phyloP scores from a whole-genome alignment of 2,329 filamentous ascomycete species.

The Penicillium occitanis region DNA sequence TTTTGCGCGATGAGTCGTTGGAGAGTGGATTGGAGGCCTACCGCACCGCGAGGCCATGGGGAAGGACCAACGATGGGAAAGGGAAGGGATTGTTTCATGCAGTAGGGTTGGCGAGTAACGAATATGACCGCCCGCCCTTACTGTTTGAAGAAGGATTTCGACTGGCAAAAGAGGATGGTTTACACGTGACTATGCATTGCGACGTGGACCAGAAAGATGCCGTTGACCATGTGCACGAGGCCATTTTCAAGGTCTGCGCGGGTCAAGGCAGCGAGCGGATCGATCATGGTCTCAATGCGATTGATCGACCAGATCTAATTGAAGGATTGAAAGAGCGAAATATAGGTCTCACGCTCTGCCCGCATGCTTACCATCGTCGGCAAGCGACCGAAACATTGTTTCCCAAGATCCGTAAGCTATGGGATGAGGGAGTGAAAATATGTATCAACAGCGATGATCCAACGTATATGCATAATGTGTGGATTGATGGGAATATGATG shows the following conservation, averaged over 20 bases:
- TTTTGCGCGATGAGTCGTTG: slow-evolving; percentile 44
- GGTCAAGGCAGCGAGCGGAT: slow-evolving; percentile 39
- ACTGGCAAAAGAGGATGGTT: slow-evolving; percentile 9
- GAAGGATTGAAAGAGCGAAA: slow-evolving; percentile 32
- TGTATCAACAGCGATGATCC: slow-evolving; percentile 53
- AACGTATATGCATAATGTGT: slow-evolving; percentile 53
- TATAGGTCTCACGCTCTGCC: slow-evolving; percentile 46
- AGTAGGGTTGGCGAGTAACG: slow-evolving; percentile 51
- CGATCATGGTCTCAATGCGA: slow-evolving; percentile 46
- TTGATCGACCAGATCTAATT: slow-evolving; percentile 37
- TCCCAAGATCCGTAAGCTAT: slow-evolving; percentile 46
- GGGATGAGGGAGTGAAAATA: slow-evolving; percentile 48
- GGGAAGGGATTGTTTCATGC: slow-evolving; percentile 47
- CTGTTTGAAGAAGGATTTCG: slow-evolving; percentile 48
- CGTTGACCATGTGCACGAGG: slow-evolving; percentile 45
- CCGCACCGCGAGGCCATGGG: slow-evolving; percentile 39
- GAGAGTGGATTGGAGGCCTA: slow-evolving; percentile 44
- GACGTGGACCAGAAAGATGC: slow-evolving; percentile 54
- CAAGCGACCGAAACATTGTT: slow-evolving; percentile 47
- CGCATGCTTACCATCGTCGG: slow-evolving; percentile 41
- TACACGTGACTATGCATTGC: slow-evolving; percentile 51
- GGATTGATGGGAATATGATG: slow-evolving; percentile 51
- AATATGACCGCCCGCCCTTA: slow-evolving; percentile 47
- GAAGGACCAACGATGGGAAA: slow-evolving; percentile 12
- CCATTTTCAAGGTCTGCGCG: slow-evolving; percentile 32